phyloP scores from a whole-genome alignment of 306 rosid genomes.

The Prunus padus region DNA sequence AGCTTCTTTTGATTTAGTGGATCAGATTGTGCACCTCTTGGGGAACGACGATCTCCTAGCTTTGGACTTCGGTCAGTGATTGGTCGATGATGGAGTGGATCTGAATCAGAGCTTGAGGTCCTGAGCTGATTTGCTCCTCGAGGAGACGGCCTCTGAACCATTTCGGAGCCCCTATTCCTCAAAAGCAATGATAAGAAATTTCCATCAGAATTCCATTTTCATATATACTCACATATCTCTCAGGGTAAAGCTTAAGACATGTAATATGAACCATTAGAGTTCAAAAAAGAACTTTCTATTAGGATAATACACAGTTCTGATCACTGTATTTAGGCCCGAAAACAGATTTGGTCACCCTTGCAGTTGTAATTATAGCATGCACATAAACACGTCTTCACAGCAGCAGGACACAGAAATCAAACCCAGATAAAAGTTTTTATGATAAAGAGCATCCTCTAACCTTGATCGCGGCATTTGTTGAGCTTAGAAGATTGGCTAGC shows the following conservation, averaged over 20 bases:
- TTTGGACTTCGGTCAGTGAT: constrained; percentile 72
- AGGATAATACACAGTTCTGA: neutral
- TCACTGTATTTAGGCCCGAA: too few relatives aligned
- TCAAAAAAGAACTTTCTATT: neutral
- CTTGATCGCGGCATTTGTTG: constrained; percentile 85
- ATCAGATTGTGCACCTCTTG: constrained; percentile 66
- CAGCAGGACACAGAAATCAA: neutral
- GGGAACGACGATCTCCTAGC: constrained; percentile 73
- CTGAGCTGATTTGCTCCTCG: constrained; percentile 66
- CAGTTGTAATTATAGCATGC: neutral
- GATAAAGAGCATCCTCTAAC: constrained; percentile 35
- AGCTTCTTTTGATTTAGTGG: constrained; percentile 70
- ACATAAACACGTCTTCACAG: neutral
- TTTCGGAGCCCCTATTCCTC: constrained; percentile 63
- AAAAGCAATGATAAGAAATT: constrained; percentile 7
- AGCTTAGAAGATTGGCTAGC: constrained; percentile 11
- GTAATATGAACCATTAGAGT: neutral
- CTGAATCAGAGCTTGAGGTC: constrained; percentile 71
- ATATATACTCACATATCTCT: neutral
- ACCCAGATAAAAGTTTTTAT: neutral
- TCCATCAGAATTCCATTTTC: neutral
- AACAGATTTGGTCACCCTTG: neutral
- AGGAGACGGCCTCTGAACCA: constrained; percentile 75
- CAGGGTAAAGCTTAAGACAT: neutral
- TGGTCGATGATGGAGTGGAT: constrained; percentile 67